phyloP scores from a whole-genome alignment of 2,329 filamentous ascomycete genomes.

The Aspergillus tubingensis region DNA sequence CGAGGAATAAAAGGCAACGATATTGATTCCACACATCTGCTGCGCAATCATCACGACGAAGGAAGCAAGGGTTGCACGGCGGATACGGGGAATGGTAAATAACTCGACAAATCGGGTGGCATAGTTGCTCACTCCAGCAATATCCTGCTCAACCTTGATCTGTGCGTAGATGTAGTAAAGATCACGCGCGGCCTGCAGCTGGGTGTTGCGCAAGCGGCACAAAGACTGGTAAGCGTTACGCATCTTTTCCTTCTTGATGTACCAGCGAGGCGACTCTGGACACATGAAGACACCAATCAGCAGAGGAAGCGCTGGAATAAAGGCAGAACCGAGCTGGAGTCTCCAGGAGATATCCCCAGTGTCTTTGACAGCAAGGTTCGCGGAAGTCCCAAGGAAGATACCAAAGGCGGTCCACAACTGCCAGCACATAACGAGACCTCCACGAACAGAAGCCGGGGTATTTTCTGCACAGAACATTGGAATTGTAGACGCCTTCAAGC shows the following conservation, averaged over 20 bases:
- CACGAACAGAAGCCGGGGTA: constrained; percentile 56
- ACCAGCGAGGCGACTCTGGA: constrained; percentile 67
- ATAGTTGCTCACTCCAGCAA: constrained; percentile 56
- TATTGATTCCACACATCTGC: constrained; percentile 72
- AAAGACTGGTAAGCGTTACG: constrained; percentile 62
- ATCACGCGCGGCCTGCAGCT: constrained; percentile 63
- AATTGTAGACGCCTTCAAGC: constrained; percentile 60
- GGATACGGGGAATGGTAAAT: constrained; percentile 52
- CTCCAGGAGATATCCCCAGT: constrained; percentile 63
- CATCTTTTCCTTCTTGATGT: constrained; percentile 66
- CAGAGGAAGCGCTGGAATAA: constrained; percentile 65
- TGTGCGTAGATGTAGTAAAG: constrained; percentile 62
- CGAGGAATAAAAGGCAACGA: constrained; percentile 74
- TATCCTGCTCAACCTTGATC: constrained; percentile 49
- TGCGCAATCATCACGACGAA: constrained; percentile 79
- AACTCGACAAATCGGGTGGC: constrained; percentile 59
- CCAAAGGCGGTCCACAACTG: constrained; percentile 60
- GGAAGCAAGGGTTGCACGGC: constrained; percentile 70
- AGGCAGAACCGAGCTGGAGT: constrained; percentile 64
- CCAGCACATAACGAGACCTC: constrained; percentile 59
- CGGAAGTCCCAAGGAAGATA: constrained; percentile 67
- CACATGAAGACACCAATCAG: constrained; percentile 61
- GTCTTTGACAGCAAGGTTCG: constrained; percentile 65
- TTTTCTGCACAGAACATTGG: constrained; percentile 59
- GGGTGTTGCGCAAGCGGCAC: constrained; percentile 57